Percentiles rank a stretch among this genome's conserved stretches.
Evolutionary conservation across 2,329 filamentous ascomycete genomes (phyloP).

Genomic region (Botryotinia narcissicola): DNA sequence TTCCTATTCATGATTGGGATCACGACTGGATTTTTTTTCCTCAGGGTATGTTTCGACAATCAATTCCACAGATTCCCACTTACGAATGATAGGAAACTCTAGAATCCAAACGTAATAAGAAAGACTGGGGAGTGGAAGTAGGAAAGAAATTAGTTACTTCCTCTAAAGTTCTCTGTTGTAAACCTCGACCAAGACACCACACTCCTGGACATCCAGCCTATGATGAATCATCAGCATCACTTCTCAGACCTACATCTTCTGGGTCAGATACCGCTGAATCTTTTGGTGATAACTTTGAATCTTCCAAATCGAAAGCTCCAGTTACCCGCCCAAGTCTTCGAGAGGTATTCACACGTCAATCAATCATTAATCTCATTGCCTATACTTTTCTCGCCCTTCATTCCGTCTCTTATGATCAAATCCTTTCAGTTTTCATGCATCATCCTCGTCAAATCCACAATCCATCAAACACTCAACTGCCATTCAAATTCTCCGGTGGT

Average conservation of each 20-base stretch:
- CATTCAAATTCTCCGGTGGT: conserved; percentile 79
- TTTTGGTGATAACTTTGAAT: conserved; percentile 29
- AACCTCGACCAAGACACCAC: conserved; percentile 23
- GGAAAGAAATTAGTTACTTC: conserved; percentile 61
- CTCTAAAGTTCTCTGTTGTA: conserved; percentile 27
- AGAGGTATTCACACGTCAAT: conserved; percentile 73
- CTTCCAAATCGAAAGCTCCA: conserved; percentile 36
- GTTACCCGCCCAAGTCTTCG: conserved; percentile 44
- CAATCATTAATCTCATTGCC: conserved; percentile 68
- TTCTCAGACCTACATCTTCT: conserved; percentile 45
- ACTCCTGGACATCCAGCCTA: conserved; percentile 47
- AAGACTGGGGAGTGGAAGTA: conserved; percentile 73
- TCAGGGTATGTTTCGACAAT: conserved; percentile 52
- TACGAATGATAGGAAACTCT: conserved; percentile 67
- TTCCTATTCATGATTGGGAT: conserved; percentile 77
- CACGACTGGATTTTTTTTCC: conserved; percentile 70
- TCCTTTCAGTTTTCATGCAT: conserved; percentile 86
- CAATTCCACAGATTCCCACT: neutral
- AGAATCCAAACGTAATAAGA: conserved; percentile 62
- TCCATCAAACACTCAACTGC: conserved; percentile 59
- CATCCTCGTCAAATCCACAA: conserved; percentile 58
- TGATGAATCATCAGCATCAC: conserved; percentile 55
- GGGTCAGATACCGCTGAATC: conserved; percentile 33
- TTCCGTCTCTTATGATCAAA: conserved; percentile 79
- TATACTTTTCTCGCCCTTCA: conserved; percentile 84